Evolutionary conservation across 2,329 filamentous ascomycete genomes (phyloP).

Genomic region (Colletotrichum eleusines): DNA sequence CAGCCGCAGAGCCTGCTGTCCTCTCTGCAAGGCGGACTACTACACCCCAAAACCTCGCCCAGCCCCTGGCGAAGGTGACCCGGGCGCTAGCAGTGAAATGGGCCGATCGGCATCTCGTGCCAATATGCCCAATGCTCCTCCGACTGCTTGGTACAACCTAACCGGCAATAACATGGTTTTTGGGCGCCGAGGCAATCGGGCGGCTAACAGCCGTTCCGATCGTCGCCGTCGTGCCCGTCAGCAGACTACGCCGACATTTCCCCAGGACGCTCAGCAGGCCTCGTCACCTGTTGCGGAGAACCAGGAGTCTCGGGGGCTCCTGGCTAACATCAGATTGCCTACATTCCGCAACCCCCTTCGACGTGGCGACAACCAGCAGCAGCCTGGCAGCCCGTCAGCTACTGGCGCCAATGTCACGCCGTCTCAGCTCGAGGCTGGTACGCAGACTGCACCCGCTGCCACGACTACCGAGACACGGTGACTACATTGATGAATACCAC

Average conservation of each 20-base stretch:
- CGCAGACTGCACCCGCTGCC: conserved; percentile 45
- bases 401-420: conserved; percentile 55
- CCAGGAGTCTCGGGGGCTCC: conserved; percentile 37
- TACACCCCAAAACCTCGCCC: conserved; percentile 92
- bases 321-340: conserved; percentile 40
- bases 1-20: conserved; percentile 92
- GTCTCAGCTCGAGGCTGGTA: conserved; percentile 61
- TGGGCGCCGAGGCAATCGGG: conserved; percentile 37
- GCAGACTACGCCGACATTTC: conserved; percentile 11
- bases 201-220: conserved; percentile 28
- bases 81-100: conserved; percentile 47
- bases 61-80: conserved; percentile 56
- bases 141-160: conserved; percentile 54
- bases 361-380: conserved; percentile 43
- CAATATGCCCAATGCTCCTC: conserved; percentile 60
- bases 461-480: conserved; percentile 26
- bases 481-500: background rate
- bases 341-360: conserved; percentile 43
- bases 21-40: conserved; percentile 97
- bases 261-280: conserved; percentile 8
- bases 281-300: conserved; percentile 30
- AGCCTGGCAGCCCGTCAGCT: conserved; percentile 42
- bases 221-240: conserved; percentile 33
- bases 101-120: conserved; percentile 58
- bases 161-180: conserved; percentile 45